Evolutionary conservation across 805 yeast species (phyloP).

Genomic region (Starmerella khaoyaiensis): DNA sequence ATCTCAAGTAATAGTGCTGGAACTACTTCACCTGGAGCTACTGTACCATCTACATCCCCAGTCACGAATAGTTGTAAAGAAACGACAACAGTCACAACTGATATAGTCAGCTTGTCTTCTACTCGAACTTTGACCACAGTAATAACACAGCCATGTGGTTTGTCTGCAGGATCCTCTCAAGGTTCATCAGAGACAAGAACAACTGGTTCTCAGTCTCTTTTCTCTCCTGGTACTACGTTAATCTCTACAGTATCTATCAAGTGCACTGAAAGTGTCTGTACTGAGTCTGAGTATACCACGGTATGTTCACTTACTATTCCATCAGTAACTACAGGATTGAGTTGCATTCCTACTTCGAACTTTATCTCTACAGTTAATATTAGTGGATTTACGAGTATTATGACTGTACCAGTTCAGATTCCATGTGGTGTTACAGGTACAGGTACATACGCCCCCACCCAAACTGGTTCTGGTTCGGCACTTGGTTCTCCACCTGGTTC

Average conservation of each 20-base stretch:
- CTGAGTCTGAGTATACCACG: conserved; percentile 7
- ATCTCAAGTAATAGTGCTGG: too few relatives aligned
- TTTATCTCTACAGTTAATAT: conserved; percentile 4
- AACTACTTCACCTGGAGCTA: too few relatives aligned
- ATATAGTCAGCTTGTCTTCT: too few relatives aligned
- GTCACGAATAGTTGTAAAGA: too few relatives aligned
- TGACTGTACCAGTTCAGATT: neutral
- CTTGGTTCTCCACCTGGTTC: neutral
- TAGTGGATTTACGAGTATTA: neutral
- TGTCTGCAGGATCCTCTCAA: too few relatives aligned
- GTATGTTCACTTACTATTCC: conserved; percentile 11
- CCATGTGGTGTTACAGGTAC: conserved; percentile 6
- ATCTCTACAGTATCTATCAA: conserved; percentile 12
- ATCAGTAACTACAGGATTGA: conserved; percentile 5
- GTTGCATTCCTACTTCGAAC: conserved; percentile 9
- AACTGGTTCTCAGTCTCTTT: neutral
- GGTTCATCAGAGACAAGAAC: neutral
- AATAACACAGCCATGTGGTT: too few relatives aligned
- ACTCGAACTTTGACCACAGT: too few relatives aligned
- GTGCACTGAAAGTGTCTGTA: conserved; percentile 14
- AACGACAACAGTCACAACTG: too few relatives aligned
- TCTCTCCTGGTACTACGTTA: conserved; percentile 1
- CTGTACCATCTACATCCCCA: too few relatives aligned
- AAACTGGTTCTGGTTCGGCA: neutral
- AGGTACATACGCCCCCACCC: neutral